Evolutionary conservation across 768 basidiomycete species (phyloP).

Genomic region (Pisolithus tinctorius): DNA sequence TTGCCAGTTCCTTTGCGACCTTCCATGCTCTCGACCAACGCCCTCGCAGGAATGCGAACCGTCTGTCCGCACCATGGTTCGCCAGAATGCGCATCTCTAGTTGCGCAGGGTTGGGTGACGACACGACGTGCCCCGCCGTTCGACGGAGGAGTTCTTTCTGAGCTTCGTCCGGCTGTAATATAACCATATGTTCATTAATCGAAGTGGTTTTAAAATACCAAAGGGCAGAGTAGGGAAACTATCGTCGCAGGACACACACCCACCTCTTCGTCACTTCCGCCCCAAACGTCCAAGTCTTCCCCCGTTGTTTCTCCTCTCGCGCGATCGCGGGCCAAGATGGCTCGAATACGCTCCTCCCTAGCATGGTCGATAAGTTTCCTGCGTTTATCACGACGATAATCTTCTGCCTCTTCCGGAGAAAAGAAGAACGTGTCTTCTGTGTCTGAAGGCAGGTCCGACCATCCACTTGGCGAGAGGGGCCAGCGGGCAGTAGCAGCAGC

Average conservation of each 20-base stretch:
- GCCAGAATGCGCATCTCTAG: conserved; percentile 86
- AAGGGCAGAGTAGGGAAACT: background rate
- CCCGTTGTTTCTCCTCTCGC: conserved; percentile 35
- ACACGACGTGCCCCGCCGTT: conserved; percentile 61
- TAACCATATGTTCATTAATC: background rate
- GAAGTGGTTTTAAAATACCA: no score
- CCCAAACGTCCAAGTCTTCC: conserved; percentile 48
- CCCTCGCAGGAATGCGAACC: conserved; percentile 79
- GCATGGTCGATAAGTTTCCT: conserved; percentile 50
- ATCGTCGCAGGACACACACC: background rate
- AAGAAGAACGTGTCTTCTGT: conserved; percentile 83
- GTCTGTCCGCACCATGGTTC: conserved; percentile 69
- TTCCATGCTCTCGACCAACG: conserved; percentile 67
- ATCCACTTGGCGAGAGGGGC: conserved; percentile 51
- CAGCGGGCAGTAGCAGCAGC: background rate
- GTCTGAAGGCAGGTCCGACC: conserved; percentile 84
- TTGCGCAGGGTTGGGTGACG: conserved; percentile 72
- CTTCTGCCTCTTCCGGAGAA: conserved; percentile 56
- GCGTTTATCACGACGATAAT: conserved; percentile 63
- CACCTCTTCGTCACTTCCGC: conserved; percentile 68
- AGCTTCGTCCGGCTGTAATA: conserved; percentile 48
- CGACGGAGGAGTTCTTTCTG: conserved; percentile 65
- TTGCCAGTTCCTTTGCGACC: conserved; percentile 41
- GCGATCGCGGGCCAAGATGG: conserved; percentile 28
- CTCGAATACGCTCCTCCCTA: conserved; percentile 61